Base-by-base conservation (phyloP, 768 basidiomycete species). In the Lentinula aciculospora region DNA sequence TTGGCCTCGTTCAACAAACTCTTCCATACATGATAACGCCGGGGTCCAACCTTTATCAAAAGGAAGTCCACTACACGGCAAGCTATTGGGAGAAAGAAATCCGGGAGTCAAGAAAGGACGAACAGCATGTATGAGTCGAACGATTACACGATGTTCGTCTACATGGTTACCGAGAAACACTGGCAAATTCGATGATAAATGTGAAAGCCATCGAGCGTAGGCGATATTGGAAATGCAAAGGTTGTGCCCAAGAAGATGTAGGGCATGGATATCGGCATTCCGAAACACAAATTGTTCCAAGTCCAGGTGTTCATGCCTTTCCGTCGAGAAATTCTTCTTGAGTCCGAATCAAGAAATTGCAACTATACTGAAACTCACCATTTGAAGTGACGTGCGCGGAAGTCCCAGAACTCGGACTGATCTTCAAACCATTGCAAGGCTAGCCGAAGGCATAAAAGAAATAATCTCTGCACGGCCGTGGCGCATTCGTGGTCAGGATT, bases 361-460 rank as follows among this genome's bases (percentile, higher is more conserved):
- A 8, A 32, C 7, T 5, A 23, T 21, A 32, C 6, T 15, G 3
- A 27, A 10, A 39, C 51, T 53, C 25, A 40, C 51, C 51, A 53
- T 17, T 25, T 25, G 36, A 37, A 53, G 17, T 12, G 19, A 10
- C 51, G 51, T 21, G 10, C 23, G n/a, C 51, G 51, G 12, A 53
- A 53, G 23, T 53, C 25, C 34, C n/a, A 53, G 17, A 23, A 19
- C 17, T 23, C 19, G 36, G 51, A 36, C 7, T 39, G 34, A 23
- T 53, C 51, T 17, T 53, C 51, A 17, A 23, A 53, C 51, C 51
- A 53, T 17, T 37, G 34, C n/a, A 53, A 34, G 7, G 40, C 54
- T n/a, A 56, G 28, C 29, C 54, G 39, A 2, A 56, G 4, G 23
- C 54, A 56, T 12, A 56, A 25, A 1, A 56, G 42, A 36, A 44